Conservation (phyloP, 345 rosid species). For the Eucalyptus polyanthemos region DNA sequence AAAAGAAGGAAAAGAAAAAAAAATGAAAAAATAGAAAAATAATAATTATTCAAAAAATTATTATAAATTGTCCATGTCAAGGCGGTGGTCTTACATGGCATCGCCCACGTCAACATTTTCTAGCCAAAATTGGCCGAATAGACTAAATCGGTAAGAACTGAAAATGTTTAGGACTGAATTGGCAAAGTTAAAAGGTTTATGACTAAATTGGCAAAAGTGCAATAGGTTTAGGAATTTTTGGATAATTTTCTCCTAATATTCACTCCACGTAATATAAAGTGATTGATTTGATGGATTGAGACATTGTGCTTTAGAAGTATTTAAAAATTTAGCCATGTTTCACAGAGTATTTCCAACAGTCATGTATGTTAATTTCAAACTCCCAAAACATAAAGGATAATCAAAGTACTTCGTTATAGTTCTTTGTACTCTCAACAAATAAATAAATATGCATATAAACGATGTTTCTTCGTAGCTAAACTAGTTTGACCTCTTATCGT, state of each 20-base stretch:
- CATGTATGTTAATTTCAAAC: background rate
- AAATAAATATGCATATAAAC: background rate
- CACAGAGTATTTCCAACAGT: background rate
- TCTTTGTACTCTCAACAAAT: background rate
- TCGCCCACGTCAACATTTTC: accelerated
- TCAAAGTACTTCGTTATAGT: background rate
- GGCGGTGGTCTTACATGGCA: accelerated
- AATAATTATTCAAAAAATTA: too few relatives aligned
- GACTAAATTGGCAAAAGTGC: too few relatives aligned
- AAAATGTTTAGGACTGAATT: too few relatives aligned
- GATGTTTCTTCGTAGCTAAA: background rate
- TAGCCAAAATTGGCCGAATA: accelerated
- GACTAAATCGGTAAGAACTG: too few relatives aligned
- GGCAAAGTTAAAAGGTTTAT: too few relatives aligned
- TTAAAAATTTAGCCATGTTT: background rate
- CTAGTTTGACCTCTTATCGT: background rate
- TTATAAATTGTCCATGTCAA: too few relatives aligned
- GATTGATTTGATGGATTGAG: background rate
- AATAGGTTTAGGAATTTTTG: too few relatives aligned
- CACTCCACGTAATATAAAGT: background rate
- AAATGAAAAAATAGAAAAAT: too few relatives aligned
- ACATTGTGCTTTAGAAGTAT: background rate
- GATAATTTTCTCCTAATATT: too few relatives aligned
- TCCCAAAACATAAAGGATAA: background rate
- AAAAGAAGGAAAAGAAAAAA: too few relatives aligned